Evolutionary conservation across 2,329 filamentous ascomycete genomes (phyloP), one percentile per base, ranked within the genome.

Genomic region (Pseudogymnoascus sp.): DNA sequence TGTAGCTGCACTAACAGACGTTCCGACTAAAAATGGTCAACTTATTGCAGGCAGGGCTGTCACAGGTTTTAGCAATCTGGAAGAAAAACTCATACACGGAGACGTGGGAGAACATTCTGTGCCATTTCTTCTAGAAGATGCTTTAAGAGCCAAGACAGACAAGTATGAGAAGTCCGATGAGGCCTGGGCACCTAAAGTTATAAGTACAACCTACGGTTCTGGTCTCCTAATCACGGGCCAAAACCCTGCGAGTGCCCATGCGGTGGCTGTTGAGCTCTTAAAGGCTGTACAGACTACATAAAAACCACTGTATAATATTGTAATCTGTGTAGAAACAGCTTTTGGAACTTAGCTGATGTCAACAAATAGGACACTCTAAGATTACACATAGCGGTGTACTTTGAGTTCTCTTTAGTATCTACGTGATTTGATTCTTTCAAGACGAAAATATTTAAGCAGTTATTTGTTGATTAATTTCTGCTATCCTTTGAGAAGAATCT

Each of bases 51-150:
- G 81, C 47, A 79, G 79, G 69, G 74, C 78, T 50, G 82, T 84
- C 24, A 87, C 84, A 0, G 85, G 81, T 8, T 84, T 85, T 69
- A 80, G 77, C 36, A 83, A 85, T 67, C 73, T 63, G 0, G 84
- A 86, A 74, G 82, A 84, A 13, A 74, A 78, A 77, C 17, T 17
- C 17, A 60, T 71, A 71, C 54, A 73, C 74, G 5, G 74, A 70
- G 44, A 66, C 77, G 17, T 17, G 17, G 62, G 74, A 68, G 35
- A 64, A 6, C 37, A 72, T 33, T 71, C 62, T 3, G 77, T 86
- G 77, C 84, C 85, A 1, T 89, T 88, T 72, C 71, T 80, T 71
- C 80, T 89, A 44, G 83, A 84, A 71, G 80, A 81, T 64, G 78
- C 80, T 71, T 70, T 84, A 60, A 62, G 68, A 15, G 75, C 78